Percentiles rank a stretch among this genome's conserved stretches.
phyloP scores from a whole-genome alignment of 306 rosid species.

The Malus sylvestris region DNA sequence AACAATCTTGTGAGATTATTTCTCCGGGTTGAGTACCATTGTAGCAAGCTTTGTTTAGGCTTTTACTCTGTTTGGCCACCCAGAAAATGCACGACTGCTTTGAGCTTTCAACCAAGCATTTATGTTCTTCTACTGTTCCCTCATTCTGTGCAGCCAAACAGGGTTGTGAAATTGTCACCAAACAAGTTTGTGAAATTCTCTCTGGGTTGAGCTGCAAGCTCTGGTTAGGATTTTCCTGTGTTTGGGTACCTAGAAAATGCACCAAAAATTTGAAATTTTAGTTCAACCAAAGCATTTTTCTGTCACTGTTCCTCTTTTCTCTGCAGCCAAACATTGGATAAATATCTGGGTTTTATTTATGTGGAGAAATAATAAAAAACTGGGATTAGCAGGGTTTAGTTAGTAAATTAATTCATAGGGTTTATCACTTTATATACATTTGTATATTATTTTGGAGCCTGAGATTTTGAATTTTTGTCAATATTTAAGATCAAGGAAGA shows the following conservation, averaged over 20 bases:
- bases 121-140: not conserved
- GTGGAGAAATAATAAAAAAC: not conserved
- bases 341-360: not conserved
- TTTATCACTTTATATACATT: not conserved
- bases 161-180: not conserved
- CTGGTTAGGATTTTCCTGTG: not conserved
- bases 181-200: not conserved
- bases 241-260: slow-evolving; percentile 1
- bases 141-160: slow-evolving; percentile 17
- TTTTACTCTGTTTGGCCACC: slow-evolving; percentile 1
- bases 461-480: not conserved
- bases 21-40: not conserved
- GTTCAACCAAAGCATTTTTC: not conserved
- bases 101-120: not conserved
- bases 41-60: slow-evolving; percentile 13
- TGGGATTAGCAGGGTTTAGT: not conserved
- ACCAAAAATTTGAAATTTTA: not conserved
- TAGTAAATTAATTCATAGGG: not conserved
- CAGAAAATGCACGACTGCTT: not conserved
- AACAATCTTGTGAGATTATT: not conserved
- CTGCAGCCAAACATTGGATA: slow-evolving; percentile 21
- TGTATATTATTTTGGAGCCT: not conserved
- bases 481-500: slow-evolving; percentile 46
- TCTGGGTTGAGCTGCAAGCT: slow-evolving; percentile 29
- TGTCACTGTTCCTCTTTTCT: not conserved